phyloP scores from a whole-genome alignment of 768 basidiomycete genomes.

The Mycena amicta region DNA sequence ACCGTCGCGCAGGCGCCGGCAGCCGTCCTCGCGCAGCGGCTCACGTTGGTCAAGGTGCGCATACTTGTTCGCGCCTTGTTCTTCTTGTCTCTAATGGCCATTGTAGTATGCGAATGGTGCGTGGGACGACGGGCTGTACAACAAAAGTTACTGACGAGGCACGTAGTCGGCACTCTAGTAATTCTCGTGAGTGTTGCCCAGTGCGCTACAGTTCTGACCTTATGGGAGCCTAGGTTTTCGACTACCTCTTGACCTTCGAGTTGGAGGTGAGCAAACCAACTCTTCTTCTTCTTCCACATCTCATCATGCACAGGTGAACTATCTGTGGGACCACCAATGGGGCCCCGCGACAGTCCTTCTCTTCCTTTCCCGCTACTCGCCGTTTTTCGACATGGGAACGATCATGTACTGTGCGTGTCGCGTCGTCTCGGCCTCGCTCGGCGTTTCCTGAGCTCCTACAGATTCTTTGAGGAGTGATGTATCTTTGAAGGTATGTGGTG shows the following conservation, averaged over 20 bases:
- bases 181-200: neutral
- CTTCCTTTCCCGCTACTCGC: neutral
- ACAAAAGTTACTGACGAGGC: too few relatives aligned
- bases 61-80: neutral
- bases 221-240: neutral
- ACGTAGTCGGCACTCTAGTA: neutral
- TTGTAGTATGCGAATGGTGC: neutral
- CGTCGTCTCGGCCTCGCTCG: neutral
- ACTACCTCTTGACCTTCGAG: neutral
- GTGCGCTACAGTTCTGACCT: neutral
- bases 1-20: neutral
- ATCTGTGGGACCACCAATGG: neutral
- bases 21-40: neutral
- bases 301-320: neutral
- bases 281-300: too few relatives aligned
- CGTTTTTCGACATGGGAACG: neutral
- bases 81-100: neutral
- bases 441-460: neutral
- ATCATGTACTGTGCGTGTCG: neutral
- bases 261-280: neutral
- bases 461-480: neutral
- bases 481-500: neutral
- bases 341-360: neutral
- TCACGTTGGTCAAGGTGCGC: neutral
- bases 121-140: too few relatives aligned